Conservation (phyloP, 768 basidiomycete genomes). For the Termitomyces bulborhizus region DNA sequence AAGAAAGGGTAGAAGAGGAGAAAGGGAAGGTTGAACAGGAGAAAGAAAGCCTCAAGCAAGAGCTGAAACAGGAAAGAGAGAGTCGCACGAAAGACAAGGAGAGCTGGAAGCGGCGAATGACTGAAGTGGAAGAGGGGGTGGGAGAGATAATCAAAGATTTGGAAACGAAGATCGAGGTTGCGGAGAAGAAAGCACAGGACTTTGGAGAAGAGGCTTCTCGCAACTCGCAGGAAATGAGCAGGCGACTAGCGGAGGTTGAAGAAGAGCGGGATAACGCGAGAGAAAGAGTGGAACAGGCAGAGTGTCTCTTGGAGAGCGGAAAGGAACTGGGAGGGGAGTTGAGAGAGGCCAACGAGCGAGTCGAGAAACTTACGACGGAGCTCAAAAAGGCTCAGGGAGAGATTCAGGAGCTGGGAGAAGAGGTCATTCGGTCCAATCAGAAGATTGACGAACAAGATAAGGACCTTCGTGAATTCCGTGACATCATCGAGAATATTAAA, state of each 20-base stretch:
- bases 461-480: conserved; percentile 48
- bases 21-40: conserved; percentile 38
- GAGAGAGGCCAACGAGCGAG: conserved; percentile 56
- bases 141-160: conserved; percentile 60
- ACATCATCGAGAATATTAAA: conserved; percentile 36
- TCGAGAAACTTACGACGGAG: conserved; percentile 49
- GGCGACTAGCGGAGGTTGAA: conserved; percentile 35
- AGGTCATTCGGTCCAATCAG: conserved; percentile 44
- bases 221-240: conserved; percentile 40
- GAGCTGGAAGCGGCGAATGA: conserved; percentile 65
- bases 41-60: conserved; percentile 38
- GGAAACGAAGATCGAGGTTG: conserved; percentile 46
- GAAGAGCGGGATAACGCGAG: conserved; percentile 50
- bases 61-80: conserved; percentile 46
- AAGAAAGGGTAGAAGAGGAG: conserved; percentile 38
- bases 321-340: conserved; percentile 66
- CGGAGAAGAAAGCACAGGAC: conserved; percentile 40
- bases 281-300: conserved; percentile 60
- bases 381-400: conserved; percentile 54
- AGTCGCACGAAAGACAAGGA: conserved; percentile 64
- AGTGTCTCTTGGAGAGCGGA: conserved; percentile 54
- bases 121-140: conserved; percentile 66
- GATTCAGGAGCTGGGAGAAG: conserved; percentile 57
- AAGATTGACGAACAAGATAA: conserved; percentile 52
- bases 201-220: conserved; percentile 31